Conservation (phyloP, 2,329 filamentous ascomycete genomes). For the Alternaria hordeiaustralica region DNA sequence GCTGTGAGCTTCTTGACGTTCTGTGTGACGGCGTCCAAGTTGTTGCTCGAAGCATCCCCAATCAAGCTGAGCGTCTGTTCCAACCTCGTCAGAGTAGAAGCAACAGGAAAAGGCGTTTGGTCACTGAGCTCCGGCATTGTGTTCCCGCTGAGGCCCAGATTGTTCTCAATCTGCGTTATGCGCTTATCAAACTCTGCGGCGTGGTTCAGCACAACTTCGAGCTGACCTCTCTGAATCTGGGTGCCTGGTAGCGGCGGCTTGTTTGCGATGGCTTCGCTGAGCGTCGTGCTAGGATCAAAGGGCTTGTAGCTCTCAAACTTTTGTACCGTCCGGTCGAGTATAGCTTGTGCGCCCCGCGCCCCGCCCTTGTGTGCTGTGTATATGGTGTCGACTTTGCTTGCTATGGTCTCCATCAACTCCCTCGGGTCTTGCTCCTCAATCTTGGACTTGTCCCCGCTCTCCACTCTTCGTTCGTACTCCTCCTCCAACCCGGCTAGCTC, state of each 20-base stretch:
- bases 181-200: slow-evolving; percentile 88
- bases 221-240: slow-evolving; percentile 40
- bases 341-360: slow-evolving; percentile 44
- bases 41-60: slow-evolving; percentile 72
- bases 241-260: slow-evolving; percentile 42
- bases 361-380: slow-evolving; percentile 56
- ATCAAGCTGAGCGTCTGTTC: slow-evolving; percentile 81
- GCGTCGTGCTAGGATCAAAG: slow-evolving; percentile 33
- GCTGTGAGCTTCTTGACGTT: slow-evolving; percentile 72
- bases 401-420: slow-evolving; percentile 69
- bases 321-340: slow-evolving; percentile 43
- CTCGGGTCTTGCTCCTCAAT: slow-evolving; percentile 54
- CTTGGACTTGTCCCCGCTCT: slow-evolving; percentile 51
- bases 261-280: slow-evolving; percentile 38
- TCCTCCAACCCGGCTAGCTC: slow-evolving; percentile 73
- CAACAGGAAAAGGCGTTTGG: slow-evolving; percentile 66
- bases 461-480: slow-evolving; percentile 62
- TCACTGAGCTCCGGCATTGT: slow-evolving; percentile 67
- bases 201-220: slow-evolving; percentile 72
- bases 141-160: slow-evolving; percentile 77
- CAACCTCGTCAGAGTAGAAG: slow-evolving; percentile 81
- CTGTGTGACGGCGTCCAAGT: slow-evolving; percentile 74
- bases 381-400: slow-evolving; percentile 71
- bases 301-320: slow-evolving; percentile 44
- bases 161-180: slow-evolving; percentile 77